phyloP scores from a whole-genome alignment of 768 basidiomycete species.

The Lentinula guzmanii region DNA sequence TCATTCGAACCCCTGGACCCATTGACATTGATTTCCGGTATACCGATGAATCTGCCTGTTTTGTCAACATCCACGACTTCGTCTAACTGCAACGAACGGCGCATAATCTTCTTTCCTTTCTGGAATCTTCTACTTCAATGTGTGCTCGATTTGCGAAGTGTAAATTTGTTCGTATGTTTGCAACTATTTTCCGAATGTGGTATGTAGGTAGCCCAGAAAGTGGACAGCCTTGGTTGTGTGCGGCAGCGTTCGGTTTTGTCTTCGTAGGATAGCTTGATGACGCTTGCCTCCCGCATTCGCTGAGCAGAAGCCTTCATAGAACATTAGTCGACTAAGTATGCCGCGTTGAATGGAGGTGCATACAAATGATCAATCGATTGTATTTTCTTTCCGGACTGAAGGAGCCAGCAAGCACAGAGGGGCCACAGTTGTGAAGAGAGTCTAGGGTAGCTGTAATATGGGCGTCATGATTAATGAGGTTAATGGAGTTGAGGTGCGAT shows the following conservation, averaged over 20 bases:
- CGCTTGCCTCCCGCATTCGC: neutral
- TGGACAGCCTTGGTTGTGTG: neutral
- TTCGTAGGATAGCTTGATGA: neutral
- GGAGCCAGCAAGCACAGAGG: neutral
- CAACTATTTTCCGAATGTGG: too few species aligned
- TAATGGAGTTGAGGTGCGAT: neutral
- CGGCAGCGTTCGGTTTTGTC: neutral
- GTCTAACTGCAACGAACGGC: neutral
- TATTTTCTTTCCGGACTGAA: too few species aligned
- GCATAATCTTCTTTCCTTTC: neutral
- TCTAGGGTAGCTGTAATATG: neutral
- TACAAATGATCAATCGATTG: neutral
- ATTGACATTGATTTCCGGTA: slow-evolving; percentile 3
- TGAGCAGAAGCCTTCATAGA: neutral
- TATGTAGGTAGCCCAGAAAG: neutral
- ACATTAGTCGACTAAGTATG: neutral
- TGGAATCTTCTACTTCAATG: neutral
- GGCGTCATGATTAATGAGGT: neutral
- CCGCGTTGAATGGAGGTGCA: neutral
- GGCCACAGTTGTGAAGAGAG: neutral
- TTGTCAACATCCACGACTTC: slow-evolving; percentile 1
- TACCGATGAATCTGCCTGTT: neutral
- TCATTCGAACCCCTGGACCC: neutral
- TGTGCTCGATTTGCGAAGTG: neutral
- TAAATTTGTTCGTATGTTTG: neutral